Evolutionary conservation across 257 asterid genomes (phyloP), one percentile per base, ranked within the genome.

Genomic region (Solanum sejunctum): DNA sequence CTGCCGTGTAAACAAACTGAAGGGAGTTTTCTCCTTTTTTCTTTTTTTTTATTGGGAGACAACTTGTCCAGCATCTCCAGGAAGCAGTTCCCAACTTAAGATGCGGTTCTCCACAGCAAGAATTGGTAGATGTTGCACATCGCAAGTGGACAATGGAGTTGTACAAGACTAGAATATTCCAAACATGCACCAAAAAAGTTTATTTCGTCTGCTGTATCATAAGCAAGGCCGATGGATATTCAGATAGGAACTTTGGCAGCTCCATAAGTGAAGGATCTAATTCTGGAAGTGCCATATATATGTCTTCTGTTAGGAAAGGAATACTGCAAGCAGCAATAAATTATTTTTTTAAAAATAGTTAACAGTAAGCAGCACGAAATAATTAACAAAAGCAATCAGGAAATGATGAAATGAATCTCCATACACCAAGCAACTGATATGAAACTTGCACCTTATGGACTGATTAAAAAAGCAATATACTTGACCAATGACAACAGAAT

Each of bases 251-350:
- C 84, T 90, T 83, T 4, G 98, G 99, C 80, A 89, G 93, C 80
- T 92, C 97, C 45, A 91, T 87, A 63, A 91, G 95, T 77, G 97
- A 91, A 83, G 97, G 98, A 84, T 95, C 97, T 13, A 94, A 86
- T 45, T 93, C 92, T 10, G 97, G 97, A 89, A 97, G 95, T 41
- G 99, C 99, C 99, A 97, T 93, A 85, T 97, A 95, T 84, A 97
- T 94, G 90, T 97, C 99, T 85, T 97, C 99, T 0, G 99, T 95
- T 84, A 98, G 92, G 92, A 97, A 97, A 5, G 99, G 99, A 86
- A 95, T 94, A 93, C 99, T 97, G 91, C 93, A 88, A 82, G 45
- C 85, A 58, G 63, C 47, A 77, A 52, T 5, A 77, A 23, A 75
- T 15, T 36, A 23, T 23, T 13, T 28, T 15, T 32, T 32, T 0